phyloP scores from a whole-genome alignment of 768 basidiomycete species.

The Tricholoma terreum region DNA sequence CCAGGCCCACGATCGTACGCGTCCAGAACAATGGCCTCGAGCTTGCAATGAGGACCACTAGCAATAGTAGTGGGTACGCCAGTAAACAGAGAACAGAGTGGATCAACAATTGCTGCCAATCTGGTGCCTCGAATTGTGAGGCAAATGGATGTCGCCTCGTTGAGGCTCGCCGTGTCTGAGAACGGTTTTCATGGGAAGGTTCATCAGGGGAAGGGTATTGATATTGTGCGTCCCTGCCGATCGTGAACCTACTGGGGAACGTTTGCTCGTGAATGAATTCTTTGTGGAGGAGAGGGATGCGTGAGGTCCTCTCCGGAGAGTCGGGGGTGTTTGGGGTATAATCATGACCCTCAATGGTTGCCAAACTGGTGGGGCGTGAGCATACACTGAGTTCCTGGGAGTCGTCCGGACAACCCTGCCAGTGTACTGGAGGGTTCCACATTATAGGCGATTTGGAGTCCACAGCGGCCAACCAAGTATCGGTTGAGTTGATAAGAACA shows the following conservation, averaged over 20 bases:
- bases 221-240: slow-evolving; percentile 8
- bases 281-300: slow-evolving; percentile 2
- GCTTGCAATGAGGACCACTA: slow-evolving; percentile 26
- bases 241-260: neutral
- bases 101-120: slow-evolving; percentile 27
- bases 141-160: slow-evolving; percentile 25
- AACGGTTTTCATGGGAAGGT: slow-evolving; percentile 5
- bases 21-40: slow-evolving; percentile 39
- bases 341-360: neutral
- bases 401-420: neutral
- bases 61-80: slow-evolving; percentile 32
- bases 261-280: neutral
- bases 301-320: neutral
- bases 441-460: neutral
- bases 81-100: slow-evolving; percentile 31
- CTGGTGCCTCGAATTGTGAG: slow-evolving; percentile 29
- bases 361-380: neutral
- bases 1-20: slow-evolving; percentile 34
- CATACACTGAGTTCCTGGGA: neutral
- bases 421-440: neutral
- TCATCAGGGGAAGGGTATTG: slow-evolving; percentile 7
- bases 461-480: neutral
- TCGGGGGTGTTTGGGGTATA: neutral
- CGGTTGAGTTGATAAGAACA: neutral
- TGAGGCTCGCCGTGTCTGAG: neutral